A percentile compares a stretch with the other conserved stretches of the same genome.
These are phyloP conservation scores for Piromyces finnis DNA, from an alignment of 192 early-diverging fungal species.

Conservation along the genomic window DNA sequence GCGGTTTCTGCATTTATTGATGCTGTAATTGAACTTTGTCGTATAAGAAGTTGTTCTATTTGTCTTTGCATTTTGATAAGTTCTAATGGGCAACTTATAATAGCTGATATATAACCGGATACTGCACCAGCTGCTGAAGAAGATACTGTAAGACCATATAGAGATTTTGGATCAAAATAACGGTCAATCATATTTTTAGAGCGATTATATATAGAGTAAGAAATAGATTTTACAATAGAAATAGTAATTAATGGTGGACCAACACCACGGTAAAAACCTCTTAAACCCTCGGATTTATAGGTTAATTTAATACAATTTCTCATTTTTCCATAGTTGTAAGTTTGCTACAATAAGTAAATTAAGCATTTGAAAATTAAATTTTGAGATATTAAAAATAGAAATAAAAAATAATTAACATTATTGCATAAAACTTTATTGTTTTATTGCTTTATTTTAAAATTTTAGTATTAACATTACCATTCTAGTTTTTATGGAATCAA, in stretches of 20 bases:
- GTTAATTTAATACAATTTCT: constrained; percentile 58
- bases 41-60: neutral
- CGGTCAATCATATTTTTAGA: constrained; percentile 26
- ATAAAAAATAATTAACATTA: too few relatives aligned
- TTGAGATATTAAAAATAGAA: too few relatives aligned
- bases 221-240: constrained; percentile 72
- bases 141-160: constrained; percentile 16
- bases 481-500: constrained; percentile 90
- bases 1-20: neutral
- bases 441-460: too few relatives aligned
- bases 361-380: too few relatives aligned
- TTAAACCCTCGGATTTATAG: constrained; percentile 57
- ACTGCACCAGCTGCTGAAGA: constrained; percentile 30
- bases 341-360: constrained; percentile 31
- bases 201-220: constrained; percentile 74
- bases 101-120: constrained; percentile 45
- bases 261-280: constrained; percentile 75
- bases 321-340: constrained; percentile 62
- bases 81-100: constrained; percentile 56
- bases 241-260: constrained; percentile 67
- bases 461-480: too few relatives aligned
- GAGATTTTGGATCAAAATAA: constrained; percentile 8
- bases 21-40: neutral
- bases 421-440: too few relatives aligned
- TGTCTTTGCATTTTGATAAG: constrained; percentile 29